Base-by-base conservation (phyloP, 768 basidiomycete species). In the Dioszegia hungarica region DNA sequence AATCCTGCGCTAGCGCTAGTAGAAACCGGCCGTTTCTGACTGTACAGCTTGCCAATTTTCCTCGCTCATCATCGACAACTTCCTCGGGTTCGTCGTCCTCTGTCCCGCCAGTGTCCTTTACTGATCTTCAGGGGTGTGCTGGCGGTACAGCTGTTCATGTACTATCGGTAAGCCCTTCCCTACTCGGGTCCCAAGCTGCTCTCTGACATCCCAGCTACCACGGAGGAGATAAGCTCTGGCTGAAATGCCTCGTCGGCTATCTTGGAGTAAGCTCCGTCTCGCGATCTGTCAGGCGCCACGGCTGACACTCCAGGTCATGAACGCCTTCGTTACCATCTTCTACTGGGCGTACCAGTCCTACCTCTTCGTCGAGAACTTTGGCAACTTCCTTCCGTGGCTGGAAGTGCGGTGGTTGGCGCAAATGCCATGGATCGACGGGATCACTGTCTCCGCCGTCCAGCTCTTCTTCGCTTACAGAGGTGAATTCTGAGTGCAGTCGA, bases 1-100 rank as follows among this genome's bases (percentile, higher is more conserved):
- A n/a, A n/a, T n/a, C n/a, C n/a, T n/a, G n/a, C n/a, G n/a, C n/a
- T n/a, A n/a, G n/a, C n/a, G n/a, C n/a, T n/a, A n/a, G n/a, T n/a
- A n/a, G n/a, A n/a, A n/a, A n/a, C n/a, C n/a, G n/a, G n/a, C n/a
- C n/a, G n/a, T n/a, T n/a, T n/a, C n/a, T n/a, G n/a, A n/a, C n/a
- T n/a, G n/a, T n/a, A n/a, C n/a, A 60, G 59, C 43, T 47, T 62
- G 66, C 53, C 62, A 64, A 43, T 58, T 62, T 41, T 58, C 63
- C 25, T 62, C 60, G 8, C 37, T 60, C 28, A 51, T 68, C 41
- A 38, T 62, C 44, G 63, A 68, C 40, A 64, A 54, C 15, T 59
- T 64, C 39, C 34, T 68, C 5, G 63, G 29, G 51, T 52, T 22
- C 9, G 56, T 51, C n/a, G n/a, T n/a, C n/a, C n/a, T n/a, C n/a